Evolutionary conservation across 2,329 filamentous ascomycete genomes (phyloP).

Genomic region (Didymella segeticola): DNA sequence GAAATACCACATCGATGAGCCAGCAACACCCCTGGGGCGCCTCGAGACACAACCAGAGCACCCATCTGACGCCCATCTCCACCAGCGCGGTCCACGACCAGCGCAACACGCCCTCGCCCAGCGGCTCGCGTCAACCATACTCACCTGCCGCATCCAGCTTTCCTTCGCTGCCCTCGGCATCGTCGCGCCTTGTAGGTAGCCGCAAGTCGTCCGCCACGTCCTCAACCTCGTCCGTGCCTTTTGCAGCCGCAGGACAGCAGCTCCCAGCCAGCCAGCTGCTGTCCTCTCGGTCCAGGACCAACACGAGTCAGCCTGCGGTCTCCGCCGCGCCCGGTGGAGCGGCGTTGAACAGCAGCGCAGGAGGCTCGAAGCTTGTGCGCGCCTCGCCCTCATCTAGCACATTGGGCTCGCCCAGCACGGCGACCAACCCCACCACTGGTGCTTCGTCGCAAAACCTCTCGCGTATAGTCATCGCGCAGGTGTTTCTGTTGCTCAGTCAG

Average conservation of each 20-base stretch:
- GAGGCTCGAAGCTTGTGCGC: conserved; percentile 62
- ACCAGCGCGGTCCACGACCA: conserved; percentile 53
- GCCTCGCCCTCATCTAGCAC: conserved; percentile 67
- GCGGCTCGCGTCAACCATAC: conserved; percentile 58
- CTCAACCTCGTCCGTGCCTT: conserved; percentile 61
- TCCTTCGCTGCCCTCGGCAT: conserved; percentile 58
- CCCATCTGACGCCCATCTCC: conserved; percentile 66
- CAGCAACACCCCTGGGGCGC: conserved; percentile 65
- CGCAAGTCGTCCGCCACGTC: conserved; percentile 62
- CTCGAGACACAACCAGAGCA: conserved; percentile 60
- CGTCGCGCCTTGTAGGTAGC: conserved; percentile 58
- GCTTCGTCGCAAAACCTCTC: conserved; percentile 64
- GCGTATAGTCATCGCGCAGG: conserved; percentile 94
- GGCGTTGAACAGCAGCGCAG: conserved; percentile 61
- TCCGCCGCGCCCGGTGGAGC: conserved; percentile 60
- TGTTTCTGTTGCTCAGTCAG: conserved; percentile 85
- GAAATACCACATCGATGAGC: conserved; percentile 54
- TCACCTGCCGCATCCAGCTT: conserved; percentile 61
- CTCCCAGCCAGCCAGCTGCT: conserved; percentile 59
- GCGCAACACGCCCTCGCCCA: conserved; percentile 56
- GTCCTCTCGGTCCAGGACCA: conserved; percentile 63
- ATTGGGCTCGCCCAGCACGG: conserved; percentile 60
- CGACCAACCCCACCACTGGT: conserved; percentile 52
- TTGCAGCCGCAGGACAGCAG: conserved; percentile 65
- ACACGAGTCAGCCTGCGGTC: conserved; percentile 61